phyloP scores from a whole-genome alignment of 2,329 filamentous ascomycete species.

The Golovinomyces cichoracearum region DNA sequence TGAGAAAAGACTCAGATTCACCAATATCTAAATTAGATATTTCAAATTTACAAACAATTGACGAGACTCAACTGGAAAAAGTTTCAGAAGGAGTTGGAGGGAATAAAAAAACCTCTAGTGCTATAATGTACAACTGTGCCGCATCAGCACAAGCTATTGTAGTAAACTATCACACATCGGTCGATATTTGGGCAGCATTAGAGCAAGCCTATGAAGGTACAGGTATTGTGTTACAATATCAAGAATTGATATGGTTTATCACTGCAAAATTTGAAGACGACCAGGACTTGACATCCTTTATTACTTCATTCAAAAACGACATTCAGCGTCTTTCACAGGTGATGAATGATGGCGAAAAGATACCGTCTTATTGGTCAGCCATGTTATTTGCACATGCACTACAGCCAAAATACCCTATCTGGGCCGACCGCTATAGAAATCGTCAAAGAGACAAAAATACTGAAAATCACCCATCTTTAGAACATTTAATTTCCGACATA shows the following conservation, averaged over 20 bases:
- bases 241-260: not conserved
- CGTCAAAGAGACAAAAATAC: not conserved
- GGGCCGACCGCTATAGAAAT: not conserved
- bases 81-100: not conserved
- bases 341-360: not conserved
- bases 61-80: not conserved
- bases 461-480: not conserved
- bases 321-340: not conserved
- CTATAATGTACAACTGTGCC: not conserved
- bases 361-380: slow-evolving; percentile 1
- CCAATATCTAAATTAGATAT: not conserved
- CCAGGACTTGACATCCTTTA: not conserved
- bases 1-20: not conserved
- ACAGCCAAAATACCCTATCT: not conserved
- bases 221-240: not conserved
- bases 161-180: not conserved
- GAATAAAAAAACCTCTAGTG: not conserved
- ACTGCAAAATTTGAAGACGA: not conserved
- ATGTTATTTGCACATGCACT: slow-evolving; percentile 1
- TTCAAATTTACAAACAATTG: not conserved
- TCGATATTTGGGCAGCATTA: not conserved
- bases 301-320: not conserved
- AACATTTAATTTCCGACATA: not conserved
- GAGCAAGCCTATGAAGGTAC: slow-evolving; percentile 1
- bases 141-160: not conserved